These are phyloP conservation scores for Tulasnella sp. DNA, from an alignment of 768 basidiomycete species.

Conservation along the genomic window DNA sequence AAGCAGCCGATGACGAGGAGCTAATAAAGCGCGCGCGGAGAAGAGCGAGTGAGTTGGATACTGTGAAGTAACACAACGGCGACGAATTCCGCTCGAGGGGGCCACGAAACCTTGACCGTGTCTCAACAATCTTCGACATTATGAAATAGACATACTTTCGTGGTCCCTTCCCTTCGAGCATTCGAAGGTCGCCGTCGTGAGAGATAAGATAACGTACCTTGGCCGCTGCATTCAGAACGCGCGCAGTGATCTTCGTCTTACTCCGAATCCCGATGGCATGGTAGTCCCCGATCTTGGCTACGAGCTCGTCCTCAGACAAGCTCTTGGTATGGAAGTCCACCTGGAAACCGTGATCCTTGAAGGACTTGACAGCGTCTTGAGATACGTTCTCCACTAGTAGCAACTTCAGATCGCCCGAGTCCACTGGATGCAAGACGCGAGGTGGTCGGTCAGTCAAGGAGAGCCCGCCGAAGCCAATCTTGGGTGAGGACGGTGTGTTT, in stretches of 20 bases:
- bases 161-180: too few relatives aligned
- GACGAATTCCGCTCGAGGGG: too few relatives aligned
- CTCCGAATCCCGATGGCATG: constrained; percentile 94
- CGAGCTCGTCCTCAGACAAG: constrained; percentile 86
- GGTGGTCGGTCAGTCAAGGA: constrained; percentile 37
- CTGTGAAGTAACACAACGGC: too few relatives aligned
- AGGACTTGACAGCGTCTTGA: constrained; percentile 70
- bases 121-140: too few relatives aligned
- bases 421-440: constrained; percentile 68
- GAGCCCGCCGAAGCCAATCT: not conserved
- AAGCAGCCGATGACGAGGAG: constrained; percentile 96
- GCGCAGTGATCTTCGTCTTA: constrained; percentile 93
- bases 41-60: constrained; percentile 7
- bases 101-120: too few relatives aligned
- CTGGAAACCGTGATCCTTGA: constrained; percentile 75
- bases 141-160: too few relatives aligned
- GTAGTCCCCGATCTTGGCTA: constrained; percentile 70
- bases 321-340: constrained; percentile 84
- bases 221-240: constrained; percentile 74
- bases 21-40: too few relatives aligned
- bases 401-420: constrained; percentile 70
- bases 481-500: not conserved
- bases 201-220: constrained; percentile 43
- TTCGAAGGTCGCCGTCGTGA: too few relatives aligned
- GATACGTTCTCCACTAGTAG: constrained; percentile 94